A percentile compares a stretch with the other conserved stretches of the same genome.
Conservation (phyloP, 2,329 filamentous ascomycete species). For the Penicillium verrucosum region DNA sequence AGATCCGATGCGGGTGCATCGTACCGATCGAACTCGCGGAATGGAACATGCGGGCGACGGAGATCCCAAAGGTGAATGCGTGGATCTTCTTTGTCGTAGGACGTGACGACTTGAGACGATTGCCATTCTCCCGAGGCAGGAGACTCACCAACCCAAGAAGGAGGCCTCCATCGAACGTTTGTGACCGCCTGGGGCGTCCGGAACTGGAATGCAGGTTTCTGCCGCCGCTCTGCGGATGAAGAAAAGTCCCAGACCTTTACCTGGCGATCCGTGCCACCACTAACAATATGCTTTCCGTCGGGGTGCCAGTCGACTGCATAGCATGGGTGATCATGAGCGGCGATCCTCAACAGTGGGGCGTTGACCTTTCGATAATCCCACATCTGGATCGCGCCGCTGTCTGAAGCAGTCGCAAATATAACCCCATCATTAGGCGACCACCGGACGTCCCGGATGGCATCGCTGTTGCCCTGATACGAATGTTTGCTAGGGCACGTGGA, state of each 20-base stretch:
- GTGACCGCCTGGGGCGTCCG: slow-evolving; percentile 60
- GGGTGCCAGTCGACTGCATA: slow-evolving; percentile 66
- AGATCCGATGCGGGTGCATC: slow-evolving; percentile 56
- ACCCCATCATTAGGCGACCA: slow-evolving; percentile 63
- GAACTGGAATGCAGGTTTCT: slow-evolving; percentile 58
- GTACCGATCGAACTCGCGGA: slow-evolving; percentile 58
- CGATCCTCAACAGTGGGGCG: slow-evolving; percentile 57
- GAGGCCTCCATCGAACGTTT: slow-evolving; percentile 61
- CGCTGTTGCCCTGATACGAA: slow-evolving; percentile 56
- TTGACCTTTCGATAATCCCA: slow-evolving; percentile 61
- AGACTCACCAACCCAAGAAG: slow-evolving; percentile 54
- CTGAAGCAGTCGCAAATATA: slow-evolving; percentile 63
- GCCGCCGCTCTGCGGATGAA: slow-evolving; percentile 52
- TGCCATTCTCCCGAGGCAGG: slow-evolving; percentile 54
- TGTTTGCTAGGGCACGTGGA: slow-evolving; percentile 55
- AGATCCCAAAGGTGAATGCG: slow-evolving; percentile 64
- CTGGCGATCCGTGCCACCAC: slow-evolving; percentile 60
- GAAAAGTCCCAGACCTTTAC: slow-evolving; percentile 65
- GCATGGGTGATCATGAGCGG: slow-evolving; percentile 60
- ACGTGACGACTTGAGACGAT: slow-evolving; percentile 60
- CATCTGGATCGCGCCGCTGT: slow-evolving; percentile 61
- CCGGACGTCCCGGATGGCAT: slow-evolving; percentile 61
- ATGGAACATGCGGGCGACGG: slow-evolving; percentile 59
- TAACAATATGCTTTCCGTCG: slow-evolving; percentile 62
- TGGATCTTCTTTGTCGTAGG: slow-evolving; percentile 60